Evolutionary conservation across 306 rosid genomes (phyloP), one percentile per base, ranked within the genome.

Genomic region (Benincasa hispida): DNA sequence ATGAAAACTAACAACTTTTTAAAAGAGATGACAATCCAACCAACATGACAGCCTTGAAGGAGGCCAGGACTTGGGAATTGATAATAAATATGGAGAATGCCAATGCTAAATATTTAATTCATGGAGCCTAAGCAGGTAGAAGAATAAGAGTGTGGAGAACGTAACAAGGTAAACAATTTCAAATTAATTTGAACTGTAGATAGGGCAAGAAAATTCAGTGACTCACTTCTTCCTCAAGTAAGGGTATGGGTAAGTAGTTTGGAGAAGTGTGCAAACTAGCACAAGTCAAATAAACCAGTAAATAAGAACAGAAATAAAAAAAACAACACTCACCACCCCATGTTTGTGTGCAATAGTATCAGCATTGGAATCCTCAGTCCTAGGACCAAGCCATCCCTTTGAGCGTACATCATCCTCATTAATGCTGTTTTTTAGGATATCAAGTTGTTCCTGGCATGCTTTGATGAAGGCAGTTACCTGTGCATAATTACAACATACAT

Each of bases 311-410:
- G 75, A 80, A n/a, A n/a, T 35, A 70, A 21, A 83, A 13, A 79
- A 32, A 35, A 65, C 72, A n/a, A 79, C 67, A 72, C 96, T 53
- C 86, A 94, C 99, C 99, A 94, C 99, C 51, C 99, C 99, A 84
- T 94, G 99, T 85, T 94, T 94, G 92, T 94, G 98, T 34, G 97
- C 96, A 70, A 89, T 82, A 14, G 88, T 92, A 81, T 94, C 98
- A 2, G 85, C 97, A 79, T 90, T 94, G 69, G 96, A 79, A 83
- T 82, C 87, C 59, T 89, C 85, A 15, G 76, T 62, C 79, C 79
- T 47, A 61, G 86, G 84, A 76, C 95, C 93, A 79, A 90, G 93
- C 99, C 99, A 94, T 42, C 96, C 92, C 82, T 89, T 94, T 22
- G 99, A 82, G 77, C 66, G 84, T 76, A 73, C 85, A 78, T 89